These are phyloP conservation scores for Pontederia paniculata DNA, from an alignment of 176 grass and related monocot genomes.

Conservation along the genomic window DNA sequence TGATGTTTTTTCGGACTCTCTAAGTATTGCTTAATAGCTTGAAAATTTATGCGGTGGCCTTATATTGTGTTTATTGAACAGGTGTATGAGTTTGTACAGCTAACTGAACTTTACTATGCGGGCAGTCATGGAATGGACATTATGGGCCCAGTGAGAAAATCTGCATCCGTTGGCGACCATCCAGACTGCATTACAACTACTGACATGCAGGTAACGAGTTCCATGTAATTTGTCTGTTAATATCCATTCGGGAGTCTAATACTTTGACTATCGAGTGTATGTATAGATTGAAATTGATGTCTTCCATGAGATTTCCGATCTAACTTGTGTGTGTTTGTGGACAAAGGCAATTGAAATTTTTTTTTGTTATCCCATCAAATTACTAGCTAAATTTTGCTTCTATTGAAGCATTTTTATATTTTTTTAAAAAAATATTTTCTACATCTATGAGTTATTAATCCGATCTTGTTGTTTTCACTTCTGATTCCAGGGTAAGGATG, in stretches of 20 bases:
- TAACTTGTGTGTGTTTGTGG: too few relatives aligned
- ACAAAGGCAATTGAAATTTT: too few relatives aligned
- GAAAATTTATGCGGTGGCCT: not conserved
- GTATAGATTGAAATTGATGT: too few relatives aligned
- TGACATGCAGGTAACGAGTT: slow-evolving; percentile 22
- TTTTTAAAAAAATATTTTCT: too few relatives aligned
- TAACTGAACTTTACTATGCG: slow-evolving; percentile 81
- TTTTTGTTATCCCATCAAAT: too few relatives aligned
- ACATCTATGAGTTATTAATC: not conserved
- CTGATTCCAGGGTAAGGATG: slow-evolving; percentile 35
- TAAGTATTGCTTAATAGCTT: not conserved
- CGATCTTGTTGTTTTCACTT: not conserved
- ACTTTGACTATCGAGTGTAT: not conserved
- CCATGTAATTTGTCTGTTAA: not conserved
- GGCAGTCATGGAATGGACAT: slow-evolving; percentile 99
- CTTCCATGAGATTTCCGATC: too few relatives aligned
- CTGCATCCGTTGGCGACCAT: slow-evolving; percentile 10
- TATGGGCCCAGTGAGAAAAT: slow-evolving; percentile 39
- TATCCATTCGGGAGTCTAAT: not conserved
- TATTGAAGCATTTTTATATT: too few relatives aligned
- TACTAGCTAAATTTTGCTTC: too few relatives aligned
- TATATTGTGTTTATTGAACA: not conserved
- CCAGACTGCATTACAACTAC: slow-evolving; percentile 9
- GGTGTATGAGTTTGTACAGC: slow-evolving; percentile 82
- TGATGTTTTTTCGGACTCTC: not conserved